phyloP scores from a whole-genome alignment of 306 rosid genomes.

The Glycine latifolia region DNA sequence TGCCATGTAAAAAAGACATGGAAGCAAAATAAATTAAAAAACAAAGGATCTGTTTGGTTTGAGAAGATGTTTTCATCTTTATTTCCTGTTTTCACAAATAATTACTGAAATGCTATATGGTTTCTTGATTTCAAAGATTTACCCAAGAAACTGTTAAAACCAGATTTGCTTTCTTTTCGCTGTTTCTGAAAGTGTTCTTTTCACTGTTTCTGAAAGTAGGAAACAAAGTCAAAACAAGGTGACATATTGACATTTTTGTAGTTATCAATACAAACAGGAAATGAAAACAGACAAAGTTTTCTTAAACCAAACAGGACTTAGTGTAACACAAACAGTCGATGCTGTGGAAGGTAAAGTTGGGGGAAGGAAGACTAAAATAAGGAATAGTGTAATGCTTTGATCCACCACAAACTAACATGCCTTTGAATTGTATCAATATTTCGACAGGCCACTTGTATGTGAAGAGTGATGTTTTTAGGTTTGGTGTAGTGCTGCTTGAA shows the following conservation, averaged over 20 bases:
- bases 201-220: neutral
- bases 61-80: neutral
- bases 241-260: too few relatives aligned
- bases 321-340: neutral
- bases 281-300: neutral
- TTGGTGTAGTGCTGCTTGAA: constrained; percentile 86
- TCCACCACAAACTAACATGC: constrained; percentile 27
- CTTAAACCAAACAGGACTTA: neutral
- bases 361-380: neutral
- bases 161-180: too few relatives aligned
- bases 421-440: constrained; percentile 15
- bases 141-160: neutral
- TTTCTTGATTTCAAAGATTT: neutral
- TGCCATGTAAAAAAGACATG: constrained; percentile 13
- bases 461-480: constrained; percentile 84
- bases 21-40: neutral
- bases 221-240: neutral
- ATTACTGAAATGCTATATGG: neutral
- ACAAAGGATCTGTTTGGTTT: neutral
- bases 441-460: constrained; percentile 64
- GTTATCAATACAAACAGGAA: neutral
- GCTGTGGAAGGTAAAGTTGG: constrained; percentile 14
- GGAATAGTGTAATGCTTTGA: neutral
- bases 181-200: too few relatives aligned
- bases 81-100: neutral